Conservation (phyloP, 1,284 basidiomycete species). For the Bjerkandera adusta region DNA sequence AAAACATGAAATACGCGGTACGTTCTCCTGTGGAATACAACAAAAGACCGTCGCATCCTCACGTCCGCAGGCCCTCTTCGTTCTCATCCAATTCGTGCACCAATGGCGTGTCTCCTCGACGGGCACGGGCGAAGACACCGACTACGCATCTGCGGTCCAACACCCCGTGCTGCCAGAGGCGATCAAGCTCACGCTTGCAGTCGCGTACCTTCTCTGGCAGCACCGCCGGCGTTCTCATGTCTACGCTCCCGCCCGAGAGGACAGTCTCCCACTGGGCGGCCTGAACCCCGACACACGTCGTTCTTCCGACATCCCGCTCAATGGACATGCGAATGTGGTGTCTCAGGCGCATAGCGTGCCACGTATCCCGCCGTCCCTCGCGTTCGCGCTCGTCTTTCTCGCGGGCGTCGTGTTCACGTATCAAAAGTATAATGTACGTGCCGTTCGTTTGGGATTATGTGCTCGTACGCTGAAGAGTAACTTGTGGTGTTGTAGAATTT, state of each 20-base stretch:
- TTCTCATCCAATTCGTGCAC: too few relatives aligned
- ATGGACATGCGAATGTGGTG: too few relatives aligned
- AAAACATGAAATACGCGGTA: too few relatives aligned
- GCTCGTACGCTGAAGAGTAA: too few relatives aligned
- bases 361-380: slow-evolving; percentile 5
- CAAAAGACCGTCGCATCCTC: too few relatives aligned
- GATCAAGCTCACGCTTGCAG: slow-evolving; percentile 18
- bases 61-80: too few relatives aligned
- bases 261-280: neutral
- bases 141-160: neutral
- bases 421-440: slow-evolving; percentile 11
- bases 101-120: neutral
- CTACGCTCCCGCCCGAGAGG: neutral
- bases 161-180: slow-evolving; percentile 18
- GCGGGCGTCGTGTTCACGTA: slow-evolving; percentile 14
- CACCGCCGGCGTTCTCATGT: slow-evolving; percentile 1
- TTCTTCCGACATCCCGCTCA: too few relatives aligned
- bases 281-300: neutral
- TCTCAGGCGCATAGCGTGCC: slow-evolving; percentile 1
- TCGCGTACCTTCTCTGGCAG: slow-evolving; percentile 12
- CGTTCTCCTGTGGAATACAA: too few relatives aligned
- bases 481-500: too few relatives aligned
- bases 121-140: neutral
- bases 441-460: too few relatives aligned
- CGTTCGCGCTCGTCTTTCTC: slow-evolving; percentile 7